These are phyloP conservation scores for Epichloe coenophiala DNA, from an alignment of 2,329 filamentous ascomycete species.

Conservation along the genomic window DNA sequence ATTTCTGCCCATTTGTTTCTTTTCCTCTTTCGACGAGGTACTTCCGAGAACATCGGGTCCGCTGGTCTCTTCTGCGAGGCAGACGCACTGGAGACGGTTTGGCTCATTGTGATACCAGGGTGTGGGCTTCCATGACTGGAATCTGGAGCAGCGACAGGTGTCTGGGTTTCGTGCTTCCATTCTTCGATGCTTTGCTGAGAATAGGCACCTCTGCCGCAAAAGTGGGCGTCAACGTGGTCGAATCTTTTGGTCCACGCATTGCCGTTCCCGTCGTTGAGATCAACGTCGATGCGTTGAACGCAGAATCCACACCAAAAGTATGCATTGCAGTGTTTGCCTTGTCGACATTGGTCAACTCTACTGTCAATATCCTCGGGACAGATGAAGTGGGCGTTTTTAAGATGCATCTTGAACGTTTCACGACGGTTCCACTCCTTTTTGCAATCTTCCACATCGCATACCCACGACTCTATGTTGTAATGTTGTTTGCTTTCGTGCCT, in stretches of 20 bases:
- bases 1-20: neutral
- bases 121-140: conserved; percentile 6
- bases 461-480: conserved; percentile 56
- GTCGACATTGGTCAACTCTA: conserved; percentile 39
- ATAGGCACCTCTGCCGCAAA: conserved; percentile 35
- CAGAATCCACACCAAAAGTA: conserved; percentile 89
- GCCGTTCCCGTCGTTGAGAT: conserved; percentile 20
- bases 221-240: conserved; percentile 66
- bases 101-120: conserved; percentile 1
- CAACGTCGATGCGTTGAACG: conserved; percentile 36
- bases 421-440: conserved; percentile 45
- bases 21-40: neutral
- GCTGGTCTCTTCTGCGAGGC: neutral
- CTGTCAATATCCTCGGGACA: conserved; percentile 22
- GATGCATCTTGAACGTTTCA: conserved; percentile 48
- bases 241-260: conserved; percentile 44
- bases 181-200: conserved; percentile 33
- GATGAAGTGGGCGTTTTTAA: conserved; percentile 33
- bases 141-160: neutral
- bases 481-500: conserved; percentile 78
- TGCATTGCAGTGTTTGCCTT: conserved; percentile 49
- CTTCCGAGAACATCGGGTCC: neutral
- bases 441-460: conserved; percentile 47
- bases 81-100: neutral
- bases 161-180: conserved; percentile 32